Evolutionary conservation across 805 yeast species (phyloP).

Genomic region (Pachysolen tannophilus): DNA sequence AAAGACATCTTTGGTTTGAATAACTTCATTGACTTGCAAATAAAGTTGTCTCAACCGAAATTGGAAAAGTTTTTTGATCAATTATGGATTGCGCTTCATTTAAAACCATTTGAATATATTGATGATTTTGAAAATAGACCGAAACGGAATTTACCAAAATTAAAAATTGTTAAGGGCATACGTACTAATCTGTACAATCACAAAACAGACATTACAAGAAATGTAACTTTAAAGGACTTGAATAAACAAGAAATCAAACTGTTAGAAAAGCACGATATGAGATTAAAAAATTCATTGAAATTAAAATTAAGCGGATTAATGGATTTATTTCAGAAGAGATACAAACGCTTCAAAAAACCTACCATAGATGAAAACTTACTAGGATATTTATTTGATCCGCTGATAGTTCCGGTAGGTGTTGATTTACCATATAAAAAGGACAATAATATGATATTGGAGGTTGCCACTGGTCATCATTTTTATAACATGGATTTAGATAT

Average conservation of each 20-base stretch:
- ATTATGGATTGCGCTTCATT: conserved; percentile 43
- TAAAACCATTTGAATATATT: conserved; percentile 69
- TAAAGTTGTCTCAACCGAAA: conserved; percentile 36
- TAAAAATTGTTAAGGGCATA: conserved; percentile 19
- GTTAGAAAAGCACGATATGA: conserved; percentile 61
- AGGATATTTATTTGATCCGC: conserved; percentile 70
- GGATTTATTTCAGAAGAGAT: conserved; percentile 83
- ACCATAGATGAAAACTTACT: conserved; percentile 70
- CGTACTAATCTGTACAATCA: not conserved
- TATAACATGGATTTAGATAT: conserved; percentile 91
- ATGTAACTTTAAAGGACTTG: conserved; percentile 20
- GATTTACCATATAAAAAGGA: conserved; percentile 40
- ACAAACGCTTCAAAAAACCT: conserved; percentile 87
- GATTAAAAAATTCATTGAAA: conserved; percentile 76
- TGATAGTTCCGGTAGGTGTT: conserved; percentile 22
- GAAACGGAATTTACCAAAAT: conserved; percentile 33
- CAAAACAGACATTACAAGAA: no score
- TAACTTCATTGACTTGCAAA: conserved; percentile 35
- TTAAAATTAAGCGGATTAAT: conserved; percentile 79
- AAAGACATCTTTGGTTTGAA: conserved; percentile 51
- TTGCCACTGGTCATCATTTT: conserved; percentile 61
- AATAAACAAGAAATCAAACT: conserved; percentile 39
- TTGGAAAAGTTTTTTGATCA: conserved; percentile 48
- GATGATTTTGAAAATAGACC: conserved; percentile 56
- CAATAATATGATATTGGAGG: conserved; percentile 76